Evolutionary conservation across 2,329 filamentous ascomycete species (phyloP), one percentile per base, ranked within the genome.

Genomic region (Amphichorda felina): DNA sequence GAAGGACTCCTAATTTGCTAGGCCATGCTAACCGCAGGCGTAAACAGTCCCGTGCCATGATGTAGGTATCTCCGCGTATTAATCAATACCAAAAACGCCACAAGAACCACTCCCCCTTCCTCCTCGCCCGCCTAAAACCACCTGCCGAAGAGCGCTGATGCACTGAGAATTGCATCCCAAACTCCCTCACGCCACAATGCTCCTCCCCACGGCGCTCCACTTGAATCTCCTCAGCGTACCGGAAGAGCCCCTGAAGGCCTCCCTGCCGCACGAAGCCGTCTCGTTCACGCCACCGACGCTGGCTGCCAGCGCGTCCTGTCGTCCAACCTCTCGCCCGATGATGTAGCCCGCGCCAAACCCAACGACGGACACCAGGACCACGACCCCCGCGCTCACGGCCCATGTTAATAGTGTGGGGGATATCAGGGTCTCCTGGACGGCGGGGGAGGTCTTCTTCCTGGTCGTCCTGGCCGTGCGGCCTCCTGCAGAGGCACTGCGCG

Each of bases 321-420:
- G 65, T 3, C 77, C 77, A 17, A 78, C 75, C 45, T 82, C 77
- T 18, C 75, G 63, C 5, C 78, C 77, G 40, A 80, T 75, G 17
- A 79, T 75, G 46, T 79, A 80, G 9, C 78, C 77, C 8, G 77
- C 77, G 3, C 77, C 75, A 44, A 82, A 82, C 2, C 76, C 76
- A 24, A 82, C 75, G 2, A 79, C 77, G 7, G 72, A 77, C 3
- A 82, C 71, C 9, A 82, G 62, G 8, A 82, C 75, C 2, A 82
- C 72, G 1, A 81, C 76, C 14, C 78, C 76, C 7, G 77, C 76
- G 38, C 72, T 75, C 36, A 81, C 66, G 5, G 77, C 72, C 72
- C 75, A 80, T 0, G 75, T 75, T 34, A 79, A 51, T 7, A 79
- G 54, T 2, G 75, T 78, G 24, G 75, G 74, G 34, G 68, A 75